These are phyloP conservation scores for Pelargonium cotyledonis DNA, from an alignment of 441 rosid genomes.

Conservation along the genomic window DNA sequence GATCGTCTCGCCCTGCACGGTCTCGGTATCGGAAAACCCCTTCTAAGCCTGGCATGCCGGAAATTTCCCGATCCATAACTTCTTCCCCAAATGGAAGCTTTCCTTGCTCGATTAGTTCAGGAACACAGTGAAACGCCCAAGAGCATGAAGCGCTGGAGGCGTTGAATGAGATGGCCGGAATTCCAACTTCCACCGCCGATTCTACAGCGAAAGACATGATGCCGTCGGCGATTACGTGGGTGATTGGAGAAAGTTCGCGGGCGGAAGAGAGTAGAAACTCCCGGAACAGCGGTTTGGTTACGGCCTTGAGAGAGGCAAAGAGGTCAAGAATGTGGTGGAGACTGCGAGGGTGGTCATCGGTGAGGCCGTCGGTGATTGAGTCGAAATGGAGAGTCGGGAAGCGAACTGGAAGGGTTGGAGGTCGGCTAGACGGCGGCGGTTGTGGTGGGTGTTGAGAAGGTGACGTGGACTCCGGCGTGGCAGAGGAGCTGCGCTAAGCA, in stretches of 20 bases:
- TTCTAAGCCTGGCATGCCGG: no score
- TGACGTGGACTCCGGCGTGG: constrained; percentile 23
- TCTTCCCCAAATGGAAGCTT: constrained; percentile 25
- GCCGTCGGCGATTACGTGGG: constrained; percentile 23
- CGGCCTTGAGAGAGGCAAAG: constrained; percentile 17
- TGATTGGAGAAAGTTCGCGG: constrained; percentile 15
- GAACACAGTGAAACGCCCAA: constrained; percentile 19
- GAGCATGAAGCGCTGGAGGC: constrained; percentile 32
- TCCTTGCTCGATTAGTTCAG: constrained; percentile 23
- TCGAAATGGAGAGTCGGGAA: constrained; percentile 14
- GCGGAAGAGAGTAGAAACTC: not conserved
- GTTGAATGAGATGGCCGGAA: constrained; percentile 27
- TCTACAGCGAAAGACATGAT: constrained; percentile 18
- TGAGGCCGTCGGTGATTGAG: constrained; percentile 15
- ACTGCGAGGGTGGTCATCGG: not conserved
- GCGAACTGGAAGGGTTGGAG: constrained; percentile 5
- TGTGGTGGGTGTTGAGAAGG: constrained; percentile 20
- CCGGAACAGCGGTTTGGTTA: no score
- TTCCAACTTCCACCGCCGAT: constrained; percentile 23
- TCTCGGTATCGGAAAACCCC: no score
- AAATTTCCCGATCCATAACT: not conserved
- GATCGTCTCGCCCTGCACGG: no score
- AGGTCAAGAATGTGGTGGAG: constrained; percentile 21
- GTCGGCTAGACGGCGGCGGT: constrained; percentile 17
- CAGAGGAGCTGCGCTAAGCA: constrained; percentile 29